phyloP scores from a whole-genome alignment of 805 yeast genomes.

The Nadsonia fulvescens region DNA sequence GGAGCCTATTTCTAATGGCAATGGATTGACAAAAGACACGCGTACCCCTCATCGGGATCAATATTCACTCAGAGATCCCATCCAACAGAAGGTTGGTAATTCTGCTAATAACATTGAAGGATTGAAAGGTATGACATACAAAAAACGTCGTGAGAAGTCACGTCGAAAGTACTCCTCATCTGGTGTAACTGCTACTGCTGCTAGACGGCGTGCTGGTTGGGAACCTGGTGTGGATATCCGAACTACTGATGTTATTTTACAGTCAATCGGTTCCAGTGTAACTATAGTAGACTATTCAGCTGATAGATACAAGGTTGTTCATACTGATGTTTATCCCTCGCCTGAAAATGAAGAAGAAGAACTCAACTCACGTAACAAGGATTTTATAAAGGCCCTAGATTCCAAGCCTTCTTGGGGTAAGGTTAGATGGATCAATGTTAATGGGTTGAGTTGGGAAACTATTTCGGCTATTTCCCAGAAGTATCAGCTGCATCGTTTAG shows the following conservation, averaged over 20 bases:
- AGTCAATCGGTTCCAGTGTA: conserved; percentile 33
- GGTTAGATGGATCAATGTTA: conserved; percentile 39
- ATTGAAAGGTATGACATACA: not conserved
- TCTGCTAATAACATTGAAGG: conserved; percentile 2
- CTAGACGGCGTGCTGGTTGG: conserved; percentile 28
- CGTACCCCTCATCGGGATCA: not conserved
- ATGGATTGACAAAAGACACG: conserved; percentile 2
- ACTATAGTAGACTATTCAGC: conserved; percentile 35
- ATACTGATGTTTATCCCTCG: conserved; percentile 24
- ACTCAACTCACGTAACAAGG: conserved; percentile 8
- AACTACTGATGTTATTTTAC: conserved; percentile 32
- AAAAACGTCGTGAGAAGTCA: conserved; percentile 1
- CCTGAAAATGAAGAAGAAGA: conserved; percentile 8
- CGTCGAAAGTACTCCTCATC: conserved; percentile 6
- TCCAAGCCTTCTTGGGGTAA: conserved; percentile 29
- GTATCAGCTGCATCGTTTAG: conserved; percentile 33
- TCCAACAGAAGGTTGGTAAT: not conserved
- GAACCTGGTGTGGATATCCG: conserved; percentile 42
- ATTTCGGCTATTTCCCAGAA: conserved; percentile 27
- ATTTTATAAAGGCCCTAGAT: conserved; percentile 18
- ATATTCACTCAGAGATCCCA: not conserved
- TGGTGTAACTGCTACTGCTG: conserved; percentile 19
- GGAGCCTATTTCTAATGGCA: conserved; percentile 2
- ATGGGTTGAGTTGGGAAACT: conserved; percentile 47
- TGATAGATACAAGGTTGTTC: conserved; percentile 26